phyloP scores from a whole-genome alignment of 768 basidiomycete species.

The Rhodosporidiobolus sp. region DNA sequence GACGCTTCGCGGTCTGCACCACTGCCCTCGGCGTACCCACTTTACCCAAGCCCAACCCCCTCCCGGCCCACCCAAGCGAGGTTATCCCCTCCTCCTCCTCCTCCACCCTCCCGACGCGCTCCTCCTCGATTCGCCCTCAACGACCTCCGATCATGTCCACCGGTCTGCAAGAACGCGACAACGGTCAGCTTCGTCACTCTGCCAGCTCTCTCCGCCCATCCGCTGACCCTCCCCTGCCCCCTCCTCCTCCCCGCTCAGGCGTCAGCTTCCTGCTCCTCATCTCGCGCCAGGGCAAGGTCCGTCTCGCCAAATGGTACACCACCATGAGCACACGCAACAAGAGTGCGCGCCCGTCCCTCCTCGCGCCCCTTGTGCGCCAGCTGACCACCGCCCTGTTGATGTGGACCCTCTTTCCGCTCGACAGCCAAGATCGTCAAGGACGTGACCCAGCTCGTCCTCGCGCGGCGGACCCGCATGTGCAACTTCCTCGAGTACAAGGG shows the following conservation, averaged over 20 bases:
- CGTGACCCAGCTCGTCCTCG: constrained; percentile 80
- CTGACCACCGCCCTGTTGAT: not conserved
- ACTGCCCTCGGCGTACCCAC: no score
- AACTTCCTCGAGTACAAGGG: constrained; percentile 98
- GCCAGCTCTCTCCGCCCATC: not conserved
- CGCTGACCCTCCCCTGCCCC: constrained; percentile 15
- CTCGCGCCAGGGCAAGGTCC: constrained; percentile 91
- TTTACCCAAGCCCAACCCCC: no score
- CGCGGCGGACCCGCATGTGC: constrained; percentile 83
- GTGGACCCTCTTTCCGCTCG: not conserved
- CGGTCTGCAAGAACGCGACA: constrained; percentile 37
- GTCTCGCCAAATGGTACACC: constrained; percentile 93
- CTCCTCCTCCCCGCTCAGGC: constrained; percentile 54
- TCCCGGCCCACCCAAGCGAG: not conserved
- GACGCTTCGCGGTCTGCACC: no score
- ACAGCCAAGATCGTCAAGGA: constrained; percentile 84
- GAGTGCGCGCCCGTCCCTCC: not conserved
- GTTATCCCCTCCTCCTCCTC: not conserved
- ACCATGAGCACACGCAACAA: constrained; percentile 67
- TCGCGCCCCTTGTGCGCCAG: not conserved
- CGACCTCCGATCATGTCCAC: constrained; percentile 15
- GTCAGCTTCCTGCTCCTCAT: constrained; percentile 89
- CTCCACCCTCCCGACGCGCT: not conserved
- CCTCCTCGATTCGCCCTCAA: not conserved
- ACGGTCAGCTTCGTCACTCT: constrained; percentile 7